Base-by-base conservation (phyloP, 768 basidiomycete species). In the Polyporus arcularius region DNA sequence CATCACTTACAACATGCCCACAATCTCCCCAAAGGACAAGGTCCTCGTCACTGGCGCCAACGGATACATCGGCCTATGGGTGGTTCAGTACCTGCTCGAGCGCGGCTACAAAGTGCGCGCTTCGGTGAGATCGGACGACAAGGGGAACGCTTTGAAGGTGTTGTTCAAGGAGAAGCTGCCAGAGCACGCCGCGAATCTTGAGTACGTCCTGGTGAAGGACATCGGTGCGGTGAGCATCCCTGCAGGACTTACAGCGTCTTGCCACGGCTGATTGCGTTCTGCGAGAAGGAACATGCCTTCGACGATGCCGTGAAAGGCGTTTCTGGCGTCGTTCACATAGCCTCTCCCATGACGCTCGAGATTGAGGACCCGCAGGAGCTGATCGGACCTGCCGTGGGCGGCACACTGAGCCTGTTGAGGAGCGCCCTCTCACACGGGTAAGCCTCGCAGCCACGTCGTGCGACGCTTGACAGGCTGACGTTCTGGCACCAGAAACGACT, bases 301-400 rank as follows among this genome's bases (percentile, higher is more conserved):
- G 35, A 35, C 3, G 35, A 2, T 11, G 35, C 35, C 3, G 35
- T 35, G 1, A 35, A 35, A 69, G 89, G 81, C 0, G 84, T 91
- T 3, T 85, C 89, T 56, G 91, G 80, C 0, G 81, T 94, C 49
- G 80, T 77, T 38, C 90, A 91, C 65, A 84, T 78, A 1, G 88
- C 87, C 0, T 88, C 87, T 0, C 89, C 89, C 0, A 78, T 86
- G 65, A 74, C 80, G 53, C 61, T 75, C 18, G 72, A 79, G 1
- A 76, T 75, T 2, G 74, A 76, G 16, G 78, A 85, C 42, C 73
- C 76, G 4, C 59, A 75, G 6, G 85, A 88, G 58, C 66, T 89
- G 41, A 85, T 91, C 62, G 72, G 70, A 16, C 92, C 92, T 3
- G 91, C 92, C 18, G 81, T 93, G 4, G 73, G 84, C 4, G 91